These are phyloP conservation scores for Penicillium sp. DNA, from an alignment of 2,329 filamentous ascomycete genomes.

Conservation along the genomic window DNA sequence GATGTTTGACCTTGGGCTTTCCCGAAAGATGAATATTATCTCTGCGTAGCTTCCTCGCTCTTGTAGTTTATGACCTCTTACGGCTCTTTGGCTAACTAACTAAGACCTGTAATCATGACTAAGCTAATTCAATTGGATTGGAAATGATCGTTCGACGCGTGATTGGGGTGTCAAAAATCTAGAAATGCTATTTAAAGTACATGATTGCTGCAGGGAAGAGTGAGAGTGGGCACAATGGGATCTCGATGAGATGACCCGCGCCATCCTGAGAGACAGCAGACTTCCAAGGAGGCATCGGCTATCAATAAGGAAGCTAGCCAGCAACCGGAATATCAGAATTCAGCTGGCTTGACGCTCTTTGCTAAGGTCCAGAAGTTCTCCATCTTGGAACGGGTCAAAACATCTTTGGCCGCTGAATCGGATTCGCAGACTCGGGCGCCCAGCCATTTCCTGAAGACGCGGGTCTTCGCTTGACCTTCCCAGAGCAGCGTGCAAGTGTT, in stretches of 20 bases:
- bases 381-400: constrained; percentile 78
- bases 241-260: not conserved
- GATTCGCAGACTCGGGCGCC: constrained; percentile 85
- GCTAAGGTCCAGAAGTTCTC: constrained; percentile 94
- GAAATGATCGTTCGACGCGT: not conserved
- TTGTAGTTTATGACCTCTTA: too few relatives aligned
- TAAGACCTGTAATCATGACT: not conserved
- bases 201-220: constrained; percentile 6
- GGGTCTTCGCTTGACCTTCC: constrained; percentile 82
- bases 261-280: not conserved
- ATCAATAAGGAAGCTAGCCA: not conserved
- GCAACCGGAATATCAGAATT: constrained; percentile 21
- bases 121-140: not conserved
- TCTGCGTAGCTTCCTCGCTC: not conserved
- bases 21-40: not conserved
- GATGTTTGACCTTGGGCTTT: not conserved
- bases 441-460: constrained; percentile 83
- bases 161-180: not conserved
- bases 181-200: not conserved
- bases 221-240: not conserved
- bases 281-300: not conserved
- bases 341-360: constrained; percentile 60
- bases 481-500: constrained; percentile 87
- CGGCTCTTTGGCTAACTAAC: not conserved
- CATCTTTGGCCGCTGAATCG: constrained; percentile 82